Base-by-base conservation (phyloP, 179 eudicot species). In the Dionaea muscipula region DNA sequence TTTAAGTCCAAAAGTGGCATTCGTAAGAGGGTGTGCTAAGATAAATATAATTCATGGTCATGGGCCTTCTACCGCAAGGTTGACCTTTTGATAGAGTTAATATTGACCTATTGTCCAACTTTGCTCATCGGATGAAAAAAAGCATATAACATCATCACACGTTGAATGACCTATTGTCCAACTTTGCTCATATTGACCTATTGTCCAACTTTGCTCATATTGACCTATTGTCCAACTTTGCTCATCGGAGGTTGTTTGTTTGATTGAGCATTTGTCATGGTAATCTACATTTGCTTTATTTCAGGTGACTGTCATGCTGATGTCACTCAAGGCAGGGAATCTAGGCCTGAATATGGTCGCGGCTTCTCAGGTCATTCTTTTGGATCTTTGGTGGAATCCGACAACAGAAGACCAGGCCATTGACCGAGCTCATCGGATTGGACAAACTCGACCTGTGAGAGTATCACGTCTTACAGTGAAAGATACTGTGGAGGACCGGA, bases 301-400 rank as follows among this genome's bases (percentile, higher is more conserved):
- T 73, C 74, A 93, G 99, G 94, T 93, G 55, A 79, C 74, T 56
- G 94, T 83, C 40, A 88, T 93, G 95, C 44, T 93, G 73, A 93
- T 93, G 99, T 93, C 99, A 43, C 74, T 93, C 17, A 93, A 93
- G 72, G 99, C 99, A 13, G 99, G 96, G 47, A 93, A 88, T 67
- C 95, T 93, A 44, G 99, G 99, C 41, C 76, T 91, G 67, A 87
- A 91, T 66, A 88, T 88, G 96, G 87, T 93, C 55, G 89, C 96
- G 44, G 99, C 99, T 62, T 85, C 77, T 67, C 94, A 82, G 62
- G 96, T 93, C 37, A 82, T 93, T 59, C 94, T 93, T 70, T 70
- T 93, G 74, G 96, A 93, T 75, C 96, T 93, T 68, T 93, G 96
- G 96, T 93, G 96, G 96, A 88, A 88, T 68, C 96, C 99, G 40